Base-by-base conservation (phyloP, 495 filamentous ascomycete genomes). In the Xylaria scruposa region DNA sequence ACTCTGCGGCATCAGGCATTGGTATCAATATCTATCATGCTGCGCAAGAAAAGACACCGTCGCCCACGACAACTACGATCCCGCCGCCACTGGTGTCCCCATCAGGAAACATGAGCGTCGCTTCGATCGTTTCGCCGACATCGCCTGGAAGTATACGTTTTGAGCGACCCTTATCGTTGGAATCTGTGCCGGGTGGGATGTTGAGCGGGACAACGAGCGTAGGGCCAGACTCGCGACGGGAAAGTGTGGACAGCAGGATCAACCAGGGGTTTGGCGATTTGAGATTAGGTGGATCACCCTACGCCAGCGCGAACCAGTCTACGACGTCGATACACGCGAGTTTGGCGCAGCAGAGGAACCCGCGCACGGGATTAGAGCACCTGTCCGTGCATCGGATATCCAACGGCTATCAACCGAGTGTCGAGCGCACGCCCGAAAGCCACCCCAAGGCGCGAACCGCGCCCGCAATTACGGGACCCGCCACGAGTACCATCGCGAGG, bases 181-280 rank as follows among this genome's bases (percentile, higher is more conserved):
- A 86, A n/a, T 84, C 84, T 73, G 31, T 70, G 58, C 64, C 70
- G 21, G 68, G 73, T 51, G 65, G 67, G 5, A 51, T 44, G 51
- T 47, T 73, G 36, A 62, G 73, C 46, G 75, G 77, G 21, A 44
- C 74, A 46, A 47, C 72, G 8, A 78, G 77, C n/a, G 49, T 67
- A 46, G 77, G 74, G 7, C 74, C 77, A 0, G 67, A 82, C 26
- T 93, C 92, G 53, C 88, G 92, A 60, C 88, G 92, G 60, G 92
- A 91, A 81, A 94, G 91, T 70, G 86, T 94, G n/a, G 92, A 93
- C 74, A 93, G 91, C 75, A 87, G 91, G 70, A 86, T 94, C 75
- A 92, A 92, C 72, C 88, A 90, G 74, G 88, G 88, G 26, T 91
- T 94, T 64, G 86, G 86, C 60, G 89, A 92, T 38, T 83, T 94